These are phyloP conservation scores for Xylariales sp. DNA, from an alignment of 2,329 filamentous ascomycete species.

Conservation along the genomic window DNA sequence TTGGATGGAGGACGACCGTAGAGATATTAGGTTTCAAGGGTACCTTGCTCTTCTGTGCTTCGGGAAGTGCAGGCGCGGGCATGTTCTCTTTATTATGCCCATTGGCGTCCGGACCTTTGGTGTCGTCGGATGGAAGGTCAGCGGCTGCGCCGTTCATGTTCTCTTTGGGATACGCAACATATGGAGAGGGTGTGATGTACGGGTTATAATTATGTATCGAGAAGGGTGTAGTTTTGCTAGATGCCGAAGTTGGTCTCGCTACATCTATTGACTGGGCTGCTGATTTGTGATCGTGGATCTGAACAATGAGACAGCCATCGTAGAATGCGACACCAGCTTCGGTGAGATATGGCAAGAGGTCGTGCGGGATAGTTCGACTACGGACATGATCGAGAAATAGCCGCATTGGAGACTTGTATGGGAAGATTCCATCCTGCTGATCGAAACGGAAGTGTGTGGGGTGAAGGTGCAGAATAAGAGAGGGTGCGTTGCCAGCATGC, in stretches of 20 bases:
- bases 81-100: conserved; percentile 56
- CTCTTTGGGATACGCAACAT: conserved; percentile 67
- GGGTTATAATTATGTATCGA: conserved; percentile 92
- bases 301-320: conserved; percentile 90
- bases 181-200: conserved; percentile 85
- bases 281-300: conserved; percentile 84
- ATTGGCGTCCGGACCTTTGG: conserved; percentile 35
- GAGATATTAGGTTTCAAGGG: conserved; percentile 60
- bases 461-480: conserved; percentile 81
- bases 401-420: conserved; percentile 89
- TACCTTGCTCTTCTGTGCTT: conserved; percentile 39
- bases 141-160: conserved; percentile 19
- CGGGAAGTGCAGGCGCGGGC: conserved; percentile 44
- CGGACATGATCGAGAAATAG: conserved; percentile 73
- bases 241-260: conserved; percentile 47
- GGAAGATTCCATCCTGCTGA: conserved; percentile 86
- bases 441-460: conserved; percentile 87
- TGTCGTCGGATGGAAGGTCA: conserved; percentile 23
- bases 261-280: conserved; percentile 56
- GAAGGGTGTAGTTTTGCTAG: conserved; percentile 62
- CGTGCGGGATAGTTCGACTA: conserved; percentile 76
- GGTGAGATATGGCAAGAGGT: conserved; percentile 75
- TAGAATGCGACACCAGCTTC: conserved; percentile 75
- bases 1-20: conserved; percentile 83
- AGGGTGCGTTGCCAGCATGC: conserved; percentile 70